Base-by-base conservation (phyloP, 2,329 filamentous ascomycete species). In the Talaromyces sp. region DNA sequence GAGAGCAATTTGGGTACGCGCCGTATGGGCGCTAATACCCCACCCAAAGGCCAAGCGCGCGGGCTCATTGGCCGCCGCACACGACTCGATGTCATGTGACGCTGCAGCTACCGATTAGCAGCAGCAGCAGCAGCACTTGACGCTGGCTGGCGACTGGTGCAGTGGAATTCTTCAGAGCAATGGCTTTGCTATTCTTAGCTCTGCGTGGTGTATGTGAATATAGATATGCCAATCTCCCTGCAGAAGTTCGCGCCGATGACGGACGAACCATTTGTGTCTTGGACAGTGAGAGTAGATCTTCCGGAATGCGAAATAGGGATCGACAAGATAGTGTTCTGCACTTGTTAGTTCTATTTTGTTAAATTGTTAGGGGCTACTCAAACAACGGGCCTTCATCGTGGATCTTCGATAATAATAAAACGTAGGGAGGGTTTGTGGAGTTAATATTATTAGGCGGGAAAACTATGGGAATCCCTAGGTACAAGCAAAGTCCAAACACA, bases 21-120 rank as follows among this genome's bases (percentile, higher is more conserved):
- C 52, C 56, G 41, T 10, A 32, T 50, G 38, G 60, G 60, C 60
- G 60, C 60, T 58, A 51, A 31, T 19, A 24, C 19, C 9, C 11
- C 19, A 12, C 19, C 43, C 11, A 9, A 11, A 24, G 27, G 32
- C 19, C 14, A n/a, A 24, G 53, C n/a, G 53, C 51, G 51, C 51
- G 9, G 51, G 26, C 51, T 53, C 8, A 41, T 55, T 41, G 53
- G 32, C 21, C n/a, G 19, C 29, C 29, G n/a, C 11, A 14, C 29
- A 32, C 27, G 53, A 17, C 53, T 17, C 27, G 29, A 26, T 12
- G 31, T 38, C 53, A 55, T 35, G 53, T 52, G 48, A 52, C 26
- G 3, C 43, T 46, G 43, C 43, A 46, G 19, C 43, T 46, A 46
- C 43, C 4, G 43, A 46, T 46, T 46, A 46, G 43, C 43, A 46